Evolutionary conservation across 805 yeast species (phyloP).

Genomic region (Dipodascus geniculatus): DNA sequence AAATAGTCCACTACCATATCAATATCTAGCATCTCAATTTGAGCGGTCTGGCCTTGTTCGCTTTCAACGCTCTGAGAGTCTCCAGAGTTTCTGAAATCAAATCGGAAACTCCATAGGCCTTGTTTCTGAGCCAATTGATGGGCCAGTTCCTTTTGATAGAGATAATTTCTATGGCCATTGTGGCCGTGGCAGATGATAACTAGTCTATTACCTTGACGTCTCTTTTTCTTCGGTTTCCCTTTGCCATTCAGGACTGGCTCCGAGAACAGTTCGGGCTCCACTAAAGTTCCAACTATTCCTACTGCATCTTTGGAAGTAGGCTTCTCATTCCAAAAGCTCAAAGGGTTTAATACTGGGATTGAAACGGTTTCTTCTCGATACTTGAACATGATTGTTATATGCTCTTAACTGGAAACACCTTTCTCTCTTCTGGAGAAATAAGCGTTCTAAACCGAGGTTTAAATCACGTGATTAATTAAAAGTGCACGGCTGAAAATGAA

Average conservation of each 20-base stretch:
- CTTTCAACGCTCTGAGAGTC: slow-evolving; percentile 43
- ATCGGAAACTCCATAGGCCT: slow-evolving; percentile 58
- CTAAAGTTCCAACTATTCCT: neutral
- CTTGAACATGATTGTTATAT: neutral
- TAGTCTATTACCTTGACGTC: slow-evolving; percentile 16
- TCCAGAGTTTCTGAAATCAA: slow-evolving; percentile 84
- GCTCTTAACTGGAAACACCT: too few relatives aligned
- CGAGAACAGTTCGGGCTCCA: neutral
- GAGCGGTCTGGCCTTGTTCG: slow-evolving; percentile 46
- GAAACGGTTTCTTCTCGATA: neutral
- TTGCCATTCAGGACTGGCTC: neutral
- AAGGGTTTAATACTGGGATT: neutral
- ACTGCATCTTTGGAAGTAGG: neutral
- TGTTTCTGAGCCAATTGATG: slow-evolving; percentile 41
- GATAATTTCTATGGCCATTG: slow-evolving; percentile 73
- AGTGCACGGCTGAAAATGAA: too few relatives aligned
- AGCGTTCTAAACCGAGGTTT: too few relatives aligned
- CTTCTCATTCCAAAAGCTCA: neutral
- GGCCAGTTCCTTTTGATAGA: slow-evolving; percentile 58
- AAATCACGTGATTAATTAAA: too few relatives aligned
- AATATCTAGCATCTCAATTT: slow-evolving; percentile 16
- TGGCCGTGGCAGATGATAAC: slow-evolving; percentile 73
- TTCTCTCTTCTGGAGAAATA: too few relatives aligned
- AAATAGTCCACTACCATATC: slow-evolving; percentile 29
- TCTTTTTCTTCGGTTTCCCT: neutral